Evolutionary conservation across 2,329 filamentous ascomycete species (phyloP), one percentile per base, ranked within the genome.

Genomic region (Botrytis hyacinthi): DNA sequence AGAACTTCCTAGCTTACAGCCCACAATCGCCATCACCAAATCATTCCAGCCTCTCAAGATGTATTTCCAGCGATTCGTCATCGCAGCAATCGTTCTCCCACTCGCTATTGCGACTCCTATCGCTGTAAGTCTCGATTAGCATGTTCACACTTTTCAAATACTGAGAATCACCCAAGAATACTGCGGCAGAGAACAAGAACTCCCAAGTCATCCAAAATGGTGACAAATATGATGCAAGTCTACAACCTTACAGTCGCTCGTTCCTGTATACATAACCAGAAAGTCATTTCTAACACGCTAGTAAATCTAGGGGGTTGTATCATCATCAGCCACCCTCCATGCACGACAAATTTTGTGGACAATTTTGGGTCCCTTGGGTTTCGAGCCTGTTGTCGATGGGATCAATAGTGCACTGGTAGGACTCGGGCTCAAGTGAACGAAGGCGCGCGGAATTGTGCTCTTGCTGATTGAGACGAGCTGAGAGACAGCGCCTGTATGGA

Each of bases 221-320:
- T 51, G 44, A 51, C 22, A 67, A 51, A 51, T n/a, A 48, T 9
- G 12, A 67, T 51, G 63, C 65, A 54, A 68, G 65, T 68, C 35
- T n/a, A 40, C 26, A 29, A 20, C 46, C 5, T 9, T 26, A 12
- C 9, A 29, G 5, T 4, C 46, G 16, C 4, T 18, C 9, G 4
- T 29, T 54, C 20, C 26, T 6, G 8, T 29, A 7, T 6, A 14
- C 26, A 40, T 20, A 22, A 8, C 18, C 22, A 18, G 16, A 22
- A 67, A n/a, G 4, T 35, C 16, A 18, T 22, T 10, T 9, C 46
- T 68, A 40, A 57, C 65, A 54, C 5, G 5, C 9, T 42, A 29
- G 37, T 4, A 32, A 29, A 54, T n/a, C 4, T 18, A 68, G 48
- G 18, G 16, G 16, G 35, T 14, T 29, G 26, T 26, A 57, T 40